A percentile compares a stretch with the other conserved stretches of the same genome.
Conservation (phyloP, 225 moss, liverwort and hornwort species). For the Pseudoscleropodium purum region DNA sequence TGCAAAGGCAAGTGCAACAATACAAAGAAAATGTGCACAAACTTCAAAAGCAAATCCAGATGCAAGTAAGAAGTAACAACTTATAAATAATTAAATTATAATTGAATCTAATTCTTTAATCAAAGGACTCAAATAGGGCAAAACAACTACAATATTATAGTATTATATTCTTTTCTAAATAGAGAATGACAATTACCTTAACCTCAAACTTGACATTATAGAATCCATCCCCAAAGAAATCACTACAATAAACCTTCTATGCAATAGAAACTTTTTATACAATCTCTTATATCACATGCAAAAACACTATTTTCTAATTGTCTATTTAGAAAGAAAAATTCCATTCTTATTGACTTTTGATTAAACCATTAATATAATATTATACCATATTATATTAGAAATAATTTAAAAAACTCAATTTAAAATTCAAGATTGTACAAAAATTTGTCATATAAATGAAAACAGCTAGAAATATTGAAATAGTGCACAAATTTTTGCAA, state of each 20-base stretch:
- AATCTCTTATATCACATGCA: too few relatives aligned
- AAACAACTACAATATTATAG: neutral
- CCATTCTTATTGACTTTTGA: neutral
- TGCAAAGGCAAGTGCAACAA: conserved; percentile 1
- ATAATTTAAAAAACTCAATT: neutral
- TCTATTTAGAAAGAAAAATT: neutral
- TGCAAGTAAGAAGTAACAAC: conserved; percentile 3
- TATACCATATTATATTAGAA: too few relatives aligned
- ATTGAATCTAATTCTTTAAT: neutral
- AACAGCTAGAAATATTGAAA: neutral
- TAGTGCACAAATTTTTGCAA: too few relatives aligned
- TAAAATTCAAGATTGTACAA: neutral
- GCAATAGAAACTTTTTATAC: neutral
- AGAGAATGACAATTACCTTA: neutral
- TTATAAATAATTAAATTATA: neutral
- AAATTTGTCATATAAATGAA: neutral
- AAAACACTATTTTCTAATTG: too few relatives aligned
- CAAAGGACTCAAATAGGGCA: neutral
- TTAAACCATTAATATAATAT: neutral
- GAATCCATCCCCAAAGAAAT: too few relatives aligned
- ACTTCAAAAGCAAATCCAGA: conserved; percentile 4
- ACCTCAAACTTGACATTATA: neutral
- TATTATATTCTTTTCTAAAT: neutral
- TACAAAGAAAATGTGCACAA: conserved; percentile 7
- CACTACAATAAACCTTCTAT: neutral